Base-by-base conservation (phyloP, 2,329 filamentous ascomycete genomes). In the Epichloe coenophiala region DNA sequence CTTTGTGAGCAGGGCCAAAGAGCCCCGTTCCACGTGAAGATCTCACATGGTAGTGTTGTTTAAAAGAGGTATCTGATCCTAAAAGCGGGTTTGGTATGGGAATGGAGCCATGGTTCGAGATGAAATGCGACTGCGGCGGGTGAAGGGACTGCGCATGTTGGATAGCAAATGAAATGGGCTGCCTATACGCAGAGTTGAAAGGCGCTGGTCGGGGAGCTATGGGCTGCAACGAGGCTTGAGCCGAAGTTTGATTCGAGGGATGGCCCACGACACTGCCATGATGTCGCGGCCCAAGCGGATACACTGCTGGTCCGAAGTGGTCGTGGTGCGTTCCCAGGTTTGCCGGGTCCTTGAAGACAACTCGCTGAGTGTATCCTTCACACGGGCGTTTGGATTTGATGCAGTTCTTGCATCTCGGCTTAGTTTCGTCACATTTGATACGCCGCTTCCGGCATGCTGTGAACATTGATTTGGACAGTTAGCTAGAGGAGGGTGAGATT, bases 341-440 rank as follows among this genome's bases (percentile, higher is more conserved):
- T 31, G 47, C 44, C 15, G 82, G 83, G 47, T 86, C 77, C 63
- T 88, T 91, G 74, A 91, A 93, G 53, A 88, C 74, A 49, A 93
- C 81, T 45, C 84, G 79, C 64, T 88, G 84, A 58, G 81, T 88
- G 65, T 93, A 93, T 49, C 88, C 88, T 65, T 93, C 86, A 64
- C 88, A 94, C 57, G 81, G 74, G 13, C 88, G 78, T 66, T 90
- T 91, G 17, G 86, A 91, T 62, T 91, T 93, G 69, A 86, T 81
- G 68, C 88, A 94, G 62, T 94, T 94, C 61, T 77, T 81, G 68
- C 88, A 93, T 31, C 77, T 84, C 27, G 88, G 88, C 47, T 84
- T 79, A 60, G 88, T 87, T 65, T 97, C 93, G 55, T 93, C 93
- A 66, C 93, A 98, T 69, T 97, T 98, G 68, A 98, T 97, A 55